phyloP scores from a whole-genome alignment of 2,329 filamentous ascomycete genomes.

The Rosellinia necatrix region DNA sequence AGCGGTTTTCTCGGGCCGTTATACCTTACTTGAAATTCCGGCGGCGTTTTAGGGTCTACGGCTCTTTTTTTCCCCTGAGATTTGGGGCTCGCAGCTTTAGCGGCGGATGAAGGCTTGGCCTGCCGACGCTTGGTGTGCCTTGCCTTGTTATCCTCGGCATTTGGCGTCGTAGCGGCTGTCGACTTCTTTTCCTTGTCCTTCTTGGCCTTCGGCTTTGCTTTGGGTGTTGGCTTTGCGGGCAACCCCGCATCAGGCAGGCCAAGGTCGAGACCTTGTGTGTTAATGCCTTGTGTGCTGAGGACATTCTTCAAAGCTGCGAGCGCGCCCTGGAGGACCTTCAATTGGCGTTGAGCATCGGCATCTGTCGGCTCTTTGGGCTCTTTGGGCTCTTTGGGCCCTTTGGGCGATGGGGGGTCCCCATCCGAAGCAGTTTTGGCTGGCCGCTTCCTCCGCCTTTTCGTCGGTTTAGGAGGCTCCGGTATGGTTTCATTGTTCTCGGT shows the following conservation, averaged over 20 bases:
- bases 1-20: neutral
- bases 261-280: constrained; percentile 32
- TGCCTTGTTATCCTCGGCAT: too few relatives aligned
- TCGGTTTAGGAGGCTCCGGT: neutral
- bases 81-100: neutral
- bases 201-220: constrained; percentile 4
- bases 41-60: too few relatives aligned
- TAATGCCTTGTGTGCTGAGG: constrained; percentile 41
- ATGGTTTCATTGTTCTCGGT: neutral
- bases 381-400: neutral
- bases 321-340: constrained; percentile 44
- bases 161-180: neutral
- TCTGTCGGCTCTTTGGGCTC: neutral
- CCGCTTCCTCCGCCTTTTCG: constrained; percentile 13
- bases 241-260: too few relatives aligned
- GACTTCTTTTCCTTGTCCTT: neutral
- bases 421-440: neutral
- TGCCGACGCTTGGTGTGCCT: too few relatives aligned
- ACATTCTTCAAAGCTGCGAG: constrained; percentile 46
- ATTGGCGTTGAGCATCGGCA: constrained; percentile 35
- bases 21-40: too few relatives aligned
- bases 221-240: neutral
- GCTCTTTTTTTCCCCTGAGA: too few relatives aligned
- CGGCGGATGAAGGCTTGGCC: too few relatives aligned
- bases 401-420: constrained; percentile 5